Evolutionary conservation across 2,329 filamentous ascomycete genomes (phyloP).

Genomic region (Talaromyces sp.): DNA sequence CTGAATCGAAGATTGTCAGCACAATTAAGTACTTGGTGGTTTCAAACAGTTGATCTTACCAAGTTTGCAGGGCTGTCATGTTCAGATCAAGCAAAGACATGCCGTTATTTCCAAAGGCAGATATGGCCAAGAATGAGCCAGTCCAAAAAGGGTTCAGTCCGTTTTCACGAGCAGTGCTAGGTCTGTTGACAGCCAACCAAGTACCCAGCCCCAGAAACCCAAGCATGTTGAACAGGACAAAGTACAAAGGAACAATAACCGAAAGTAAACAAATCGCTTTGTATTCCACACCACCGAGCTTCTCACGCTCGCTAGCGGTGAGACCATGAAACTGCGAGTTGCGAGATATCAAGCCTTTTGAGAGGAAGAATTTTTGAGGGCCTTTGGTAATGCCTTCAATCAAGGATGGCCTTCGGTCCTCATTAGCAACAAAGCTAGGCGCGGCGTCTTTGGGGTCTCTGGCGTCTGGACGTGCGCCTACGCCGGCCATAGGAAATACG

Average conservation of each 20-base stretch:
- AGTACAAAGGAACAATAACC: conserved; percentile 44
- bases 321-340: conserved; percentile 52
- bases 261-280: conserved; percentile 36
- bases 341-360: conserved; percentile 37
- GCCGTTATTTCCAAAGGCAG: conserved; percentile 54
- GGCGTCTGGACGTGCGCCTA: conserved; percentile 34
- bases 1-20: conserved; percentile 19
- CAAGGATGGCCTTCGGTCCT: conserved; percentile 20
- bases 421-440: conserved; percentile 22
- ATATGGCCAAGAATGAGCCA: conserved; percentile 51
- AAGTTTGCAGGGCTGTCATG: conserved; percentile 46
- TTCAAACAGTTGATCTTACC: conserved; percentile 20
- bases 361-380: conserved; percentile 31
- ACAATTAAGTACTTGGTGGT: not conserved
- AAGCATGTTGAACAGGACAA: conserved; percentile 45
- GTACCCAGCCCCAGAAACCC: conserved; percentile 46
- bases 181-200: conserved; percentile 44
- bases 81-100: conserved; percentile 54
- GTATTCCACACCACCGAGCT: conserved; percentile 44
- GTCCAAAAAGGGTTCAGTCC: conserved; percentile 50
- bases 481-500: conserved; percentile 34
- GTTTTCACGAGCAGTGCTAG: conserved; percentile 41
- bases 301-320: conserved; percentile 41
- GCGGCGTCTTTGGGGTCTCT: conserved; percentile 31
- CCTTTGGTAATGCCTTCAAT: conserved; percentile 26